Evolutionary conservation across 352 stramenopile genomes (phyloP), one percentile per base, ranked within the genome.

Genomic region (Globisporangium canariense): DNA sequence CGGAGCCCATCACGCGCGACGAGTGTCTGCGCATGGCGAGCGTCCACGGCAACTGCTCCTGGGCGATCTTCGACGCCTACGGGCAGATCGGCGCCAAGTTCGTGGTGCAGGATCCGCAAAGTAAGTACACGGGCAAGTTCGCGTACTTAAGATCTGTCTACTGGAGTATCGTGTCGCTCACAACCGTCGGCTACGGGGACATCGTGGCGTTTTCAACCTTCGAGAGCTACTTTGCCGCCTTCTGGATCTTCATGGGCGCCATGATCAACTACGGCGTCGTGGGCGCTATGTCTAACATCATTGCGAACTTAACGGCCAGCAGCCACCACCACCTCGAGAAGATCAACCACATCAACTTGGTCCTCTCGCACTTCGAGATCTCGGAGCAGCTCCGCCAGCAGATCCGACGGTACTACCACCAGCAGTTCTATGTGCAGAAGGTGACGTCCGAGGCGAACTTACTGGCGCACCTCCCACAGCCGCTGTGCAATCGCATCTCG

Each of bases 191-290:
- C 0, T 91, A 91, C 9, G 85, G 85, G 1, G 81, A 90, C 41
- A 91, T 91, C 8, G 81, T 91, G 0, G 83, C 85, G 1, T 93
- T 89, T 36, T 88, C 82, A 10, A 91, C 82, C 0, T 70, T 62
- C 41, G 85, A 93, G 60, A 89, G 74, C 47, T 78, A 83, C 20
- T 91, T 91, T 38, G 82, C 83, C 1, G 78, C 78, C 9, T 28
- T 81, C 2, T 93, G 85, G 85, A 70, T 83, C 6, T 91, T 89
- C 46, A 41, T 89, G 1, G 82, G 81, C 1, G 81, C 72, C 0
- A 77, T 91, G 32, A 93, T 93, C 64, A 91, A 91, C 66, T 93
- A 89, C 58, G 81, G 79, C 14, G 83, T 91, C 20, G 78, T 91
- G 11, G 81, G 81, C 0, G 81, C 79, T 14, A 91, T 93, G 77